Percentiles rank a stretch among this genome's conserved stretches.
Conservation (phyloP, 768 basidiomycete species). For the Mycena vulgaris region DNA sequence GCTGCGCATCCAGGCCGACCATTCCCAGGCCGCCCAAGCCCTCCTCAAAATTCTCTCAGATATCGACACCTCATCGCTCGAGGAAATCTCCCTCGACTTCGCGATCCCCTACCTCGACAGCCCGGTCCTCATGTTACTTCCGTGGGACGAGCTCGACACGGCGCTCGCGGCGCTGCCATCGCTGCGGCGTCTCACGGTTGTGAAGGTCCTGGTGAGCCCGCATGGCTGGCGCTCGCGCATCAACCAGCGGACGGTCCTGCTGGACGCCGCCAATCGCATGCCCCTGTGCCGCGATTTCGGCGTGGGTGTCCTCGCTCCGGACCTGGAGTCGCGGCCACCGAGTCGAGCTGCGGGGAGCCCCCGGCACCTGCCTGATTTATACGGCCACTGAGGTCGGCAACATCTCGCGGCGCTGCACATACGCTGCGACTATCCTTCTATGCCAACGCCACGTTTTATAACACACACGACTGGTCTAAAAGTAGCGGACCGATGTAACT, state of each 20-base stretch:
- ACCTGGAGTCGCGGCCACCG: conserved; percentile 8
- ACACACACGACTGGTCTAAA: too few species aligned
- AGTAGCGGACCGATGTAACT: too few species aligned
- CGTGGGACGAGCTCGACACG: conserved; percentile 19
- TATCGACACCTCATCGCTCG: conserved; percentile 19
- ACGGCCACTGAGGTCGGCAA: neutral
- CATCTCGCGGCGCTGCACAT: too few species aligned
- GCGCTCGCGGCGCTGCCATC: conserved; percentile 23
- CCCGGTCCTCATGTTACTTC: conserved; percentile 17
- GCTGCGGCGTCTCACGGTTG: conserved; percentile 23
- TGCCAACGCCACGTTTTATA: too few species aligned
- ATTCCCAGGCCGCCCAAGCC: conserved; percentile 26
- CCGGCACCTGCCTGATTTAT: conserved; percentile 6
- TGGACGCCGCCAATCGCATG: conserved; percentile 15
- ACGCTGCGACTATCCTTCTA: too few species aligned
- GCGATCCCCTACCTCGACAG: conserved; percentile 35
- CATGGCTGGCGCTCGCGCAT: conserved; percentile 31
- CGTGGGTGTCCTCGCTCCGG: neutral
- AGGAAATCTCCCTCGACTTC: conserved; percentile 26
- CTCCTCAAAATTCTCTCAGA: conserved; percentile 22
- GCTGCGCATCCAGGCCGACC: conserved; percentile 30
- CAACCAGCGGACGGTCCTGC: conserved; percentile 27
- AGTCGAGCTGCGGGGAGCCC: conserved; percentile 30
- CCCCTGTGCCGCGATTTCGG: conserved; percentile 27
- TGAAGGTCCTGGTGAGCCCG: conserved; percentile 33